Evolutionary conservation across 2,329 filamentous ascomycete genomes (phyloP).

Genomic region (Colletotrichum viniferum): DNA sequence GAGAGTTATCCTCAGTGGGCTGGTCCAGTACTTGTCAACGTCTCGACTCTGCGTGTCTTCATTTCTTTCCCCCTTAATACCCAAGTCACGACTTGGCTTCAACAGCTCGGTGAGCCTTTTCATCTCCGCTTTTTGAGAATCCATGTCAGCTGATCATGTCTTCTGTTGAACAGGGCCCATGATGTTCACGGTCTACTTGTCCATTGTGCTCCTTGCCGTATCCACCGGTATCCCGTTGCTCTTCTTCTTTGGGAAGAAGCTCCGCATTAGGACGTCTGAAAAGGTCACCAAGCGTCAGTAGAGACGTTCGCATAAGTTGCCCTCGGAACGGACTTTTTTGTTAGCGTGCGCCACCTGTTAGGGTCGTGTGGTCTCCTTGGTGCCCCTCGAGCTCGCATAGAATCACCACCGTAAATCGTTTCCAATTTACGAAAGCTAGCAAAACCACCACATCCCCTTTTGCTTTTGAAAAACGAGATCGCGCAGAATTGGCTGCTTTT

Average conservation of each 20-base stretch:
- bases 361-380: not conserved
- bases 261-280: not conserved
- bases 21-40: not conserved
- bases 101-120: not conserved
- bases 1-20: constrained; percentile 32
- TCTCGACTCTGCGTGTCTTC: not conserved
- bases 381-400: not conserved
- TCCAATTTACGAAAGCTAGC: not conserved
- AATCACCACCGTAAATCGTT: not conserved
- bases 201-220: not conserved
- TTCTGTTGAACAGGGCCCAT: not conserved
- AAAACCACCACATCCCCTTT: not conserved
- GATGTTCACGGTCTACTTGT: not conserved
- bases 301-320: not conserved
- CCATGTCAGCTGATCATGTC: not conserved
- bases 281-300: not conserved
- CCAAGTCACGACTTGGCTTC: not conserved
- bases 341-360: not conserved
- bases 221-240: not conserved
- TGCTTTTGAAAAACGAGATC: not conserved
- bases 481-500: not conserved
- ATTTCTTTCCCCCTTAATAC: not conserved
- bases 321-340: not conserved
- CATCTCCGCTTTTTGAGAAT: no score
- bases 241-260: not conserved